These are phyloP conservation scores for Fusarium nisikadoi DNA, from an alignment of 2,329 filamentous ascomycete species.

Conservation along the genomic window DNA sequence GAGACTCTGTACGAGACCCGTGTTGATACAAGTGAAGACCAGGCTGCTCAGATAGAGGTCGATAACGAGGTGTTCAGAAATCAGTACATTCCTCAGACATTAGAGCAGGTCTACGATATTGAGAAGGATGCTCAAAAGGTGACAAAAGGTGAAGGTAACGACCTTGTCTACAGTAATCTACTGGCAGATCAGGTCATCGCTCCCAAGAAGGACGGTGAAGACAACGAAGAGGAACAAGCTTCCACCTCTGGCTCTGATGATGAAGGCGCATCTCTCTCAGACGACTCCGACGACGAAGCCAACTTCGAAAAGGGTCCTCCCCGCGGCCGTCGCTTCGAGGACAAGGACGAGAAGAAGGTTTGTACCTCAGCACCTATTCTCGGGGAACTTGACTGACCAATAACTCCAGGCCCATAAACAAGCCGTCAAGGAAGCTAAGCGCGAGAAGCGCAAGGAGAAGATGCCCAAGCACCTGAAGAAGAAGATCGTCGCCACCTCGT, in stretches of 20 bases:
- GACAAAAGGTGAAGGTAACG: conserved; percentile 75
- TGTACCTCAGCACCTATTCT: conserved; percentile 23
- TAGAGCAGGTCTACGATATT: conserved; percentile 96
- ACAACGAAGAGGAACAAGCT: conserved; percentile 49
- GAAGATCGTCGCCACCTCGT: conserved; percentile 74
- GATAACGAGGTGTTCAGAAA: conserved; percentile 94
- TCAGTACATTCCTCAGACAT: conserved; percentile 94
- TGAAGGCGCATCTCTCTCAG: conserved; percentile 60
- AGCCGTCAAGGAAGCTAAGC: conserved; percentile 93
- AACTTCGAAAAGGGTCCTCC: conserved; percentile 74
- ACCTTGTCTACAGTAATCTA: conserved; percentile 87
- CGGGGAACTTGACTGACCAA: conserved; percentile 36
- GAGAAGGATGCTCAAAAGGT: conserved; percentile 89
- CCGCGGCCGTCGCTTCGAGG: conserved; percentile 85
- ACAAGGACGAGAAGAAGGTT: conserved; percentile 89
- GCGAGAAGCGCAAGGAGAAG: conserved; percentile 92
- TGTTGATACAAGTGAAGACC: conserved; percentile 60
- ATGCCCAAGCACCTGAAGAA: conserved; percentile 98
- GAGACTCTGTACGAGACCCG: conserved; percentile 73
- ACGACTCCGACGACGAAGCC: conserved; percentile 60
- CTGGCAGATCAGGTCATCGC: conserved; percentile 74
- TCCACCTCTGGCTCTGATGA: conserved; percentile 57
- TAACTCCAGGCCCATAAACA: conserved; percentile 74
- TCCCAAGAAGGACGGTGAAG: conserved; percentile 51
- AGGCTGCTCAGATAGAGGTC: conserved; percentile 72